phyloP scores from a whole-genome alignment of 352 stramenopile genomes.

The Phytophthora syringae region DNA sequence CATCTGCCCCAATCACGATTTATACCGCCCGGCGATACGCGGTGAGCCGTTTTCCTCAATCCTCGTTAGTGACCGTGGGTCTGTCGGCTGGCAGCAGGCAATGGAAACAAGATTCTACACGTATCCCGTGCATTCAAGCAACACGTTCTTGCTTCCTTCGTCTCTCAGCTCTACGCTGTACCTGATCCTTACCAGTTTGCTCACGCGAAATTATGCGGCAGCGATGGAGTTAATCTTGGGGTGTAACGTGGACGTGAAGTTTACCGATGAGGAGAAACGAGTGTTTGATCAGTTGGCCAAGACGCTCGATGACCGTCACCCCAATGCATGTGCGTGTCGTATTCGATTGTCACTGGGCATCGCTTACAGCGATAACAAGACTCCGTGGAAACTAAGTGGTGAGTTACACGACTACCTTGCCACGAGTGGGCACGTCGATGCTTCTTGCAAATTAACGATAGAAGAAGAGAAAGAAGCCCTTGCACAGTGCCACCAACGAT shows the following conservation, averaged over 20 bases:
- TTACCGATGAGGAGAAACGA: conserved; percentile 96
- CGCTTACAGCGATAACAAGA: conserved; percentile 92
- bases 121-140: conserved; percentile 98
- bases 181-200: conserved; percentile 97
- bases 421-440: conserved; percentile 92
- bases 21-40: conserved; percentile 78
- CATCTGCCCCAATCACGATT: conserved; percentile 83
- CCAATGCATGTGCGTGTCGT: conserved; percentile 95
- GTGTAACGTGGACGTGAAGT: conserved; percentile 96
- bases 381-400: conserved; percentile 82
- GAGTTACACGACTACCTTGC: conserved; percentile 91
- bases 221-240: conserved; percentile 96
- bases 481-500: conserved; percentile 69
- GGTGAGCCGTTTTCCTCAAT: conserved; percentile 84
- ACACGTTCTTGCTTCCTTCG: conserved; percentile 94
- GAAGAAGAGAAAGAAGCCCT: conserved; percentile 96
- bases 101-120: conserved; percentile 96
- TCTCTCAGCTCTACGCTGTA: conserved; percentile 98
- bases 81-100: conserved; percentile 83
- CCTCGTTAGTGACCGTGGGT: conserved; percentile 80
- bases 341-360: conserved; percentile 90
- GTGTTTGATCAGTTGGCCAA: conserved; percentile 97
- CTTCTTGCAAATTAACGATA: conserved; percentile 92
- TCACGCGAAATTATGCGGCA: conserved; percentile 94
- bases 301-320: conserved; percentile 94